These are phyloP conservation scores for Begonia fuchsioides DNA, from an alignment of 306 rosid genomes.

Conservation along the genomic window DNA sequence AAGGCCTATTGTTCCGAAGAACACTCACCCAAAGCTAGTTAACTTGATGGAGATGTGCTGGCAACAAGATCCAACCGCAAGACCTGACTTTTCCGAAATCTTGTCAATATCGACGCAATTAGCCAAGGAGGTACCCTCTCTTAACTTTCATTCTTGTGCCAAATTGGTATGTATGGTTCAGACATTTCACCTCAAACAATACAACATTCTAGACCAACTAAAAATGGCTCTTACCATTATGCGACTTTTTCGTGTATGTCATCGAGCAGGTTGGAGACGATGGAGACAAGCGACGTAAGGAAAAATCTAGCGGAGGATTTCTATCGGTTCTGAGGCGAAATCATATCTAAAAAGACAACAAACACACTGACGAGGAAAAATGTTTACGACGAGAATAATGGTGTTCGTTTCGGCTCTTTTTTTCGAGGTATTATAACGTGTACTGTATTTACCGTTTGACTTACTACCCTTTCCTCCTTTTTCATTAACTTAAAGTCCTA, in stretches of 20 bases:
- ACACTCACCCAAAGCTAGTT: conserved; percentile 61
- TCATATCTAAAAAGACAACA: conserved; percentile 27
- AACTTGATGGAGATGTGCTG: conserved; percentile 80
- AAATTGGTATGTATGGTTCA: not conserved
- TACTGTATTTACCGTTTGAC: too few relatives aligned
- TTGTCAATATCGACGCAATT: conserved; percentile 52
- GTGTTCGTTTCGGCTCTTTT: conserved; percentile 4
- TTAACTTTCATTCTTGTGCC: not conserved
- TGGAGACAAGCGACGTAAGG: conserved; percentile 54
- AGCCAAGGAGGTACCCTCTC: conserved; percentile 45
- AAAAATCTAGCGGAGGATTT: conserved; percentile 41
- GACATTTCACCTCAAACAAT: not conserved
- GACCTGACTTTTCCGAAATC: conserved; percentile 79
- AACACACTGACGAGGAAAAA: not conserved
- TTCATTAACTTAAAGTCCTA: not conserved
- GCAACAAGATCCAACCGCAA: conserved; percentile 69
- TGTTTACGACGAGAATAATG: conserved; percentile 18
- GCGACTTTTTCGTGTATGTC: conserved; percentile 2
- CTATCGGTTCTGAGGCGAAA: conserved; percentile 59
- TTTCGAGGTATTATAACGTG: too few relatives aligned
- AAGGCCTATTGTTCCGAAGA: conserved; percentile 79
- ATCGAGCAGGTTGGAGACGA: conserved; percentile 50
- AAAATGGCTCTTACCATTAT: too few relatives aligned
- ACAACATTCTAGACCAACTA: not conserved
- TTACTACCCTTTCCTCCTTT: not conserved